phyloP scores from a whole-genome alignment of 2,329 filamentous ascomycete species.

The Eurotiales sp. region DNA sequence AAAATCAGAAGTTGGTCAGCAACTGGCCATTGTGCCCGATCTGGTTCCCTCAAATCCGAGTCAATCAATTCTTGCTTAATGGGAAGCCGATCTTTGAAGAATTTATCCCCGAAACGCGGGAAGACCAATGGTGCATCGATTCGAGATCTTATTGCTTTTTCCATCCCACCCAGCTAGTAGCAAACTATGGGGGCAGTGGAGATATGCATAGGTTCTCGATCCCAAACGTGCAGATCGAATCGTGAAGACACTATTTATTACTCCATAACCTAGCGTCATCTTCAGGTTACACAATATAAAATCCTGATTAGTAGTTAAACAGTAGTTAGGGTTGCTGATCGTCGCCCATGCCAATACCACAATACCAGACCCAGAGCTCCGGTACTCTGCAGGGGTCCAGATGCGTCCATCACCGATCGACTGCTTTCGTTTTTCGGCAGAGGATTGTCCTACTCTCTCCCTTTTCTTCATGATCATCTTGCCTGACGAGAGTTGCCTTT shows the following conservation, averaged over 20 bases:
- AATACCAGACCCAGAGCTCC: not conserved
- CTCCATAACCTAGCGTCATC: not conserved
- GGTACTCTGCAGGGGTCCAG: not conserved
- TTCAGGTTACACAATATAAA: too few relatives aligned
- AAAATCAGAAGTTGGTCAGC: not conserved
- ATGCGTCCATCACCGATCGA: not conserved
- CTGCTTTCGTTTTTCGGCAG: not conserved
- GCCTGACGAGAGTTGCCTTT: too few relatives aligned
- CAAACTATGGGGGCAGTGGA: constrained; percentile 1
- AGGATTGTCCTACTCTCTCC: not conserved
- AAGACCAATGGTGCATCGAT: not conserved
- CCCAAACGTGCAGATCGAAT: not conserved
- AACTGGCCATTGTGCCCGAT: too few relatives aligned
- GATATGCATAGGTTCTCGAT: not conserved
- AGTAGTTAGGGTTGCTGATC: not conserved
- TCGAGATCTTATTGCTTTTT: not conserved
- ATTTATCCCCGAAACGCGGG: not conserved
- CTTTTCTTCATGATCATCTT: not conserved
- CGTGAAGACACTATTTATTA: not conserved
- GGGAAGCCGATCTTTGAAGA: not conserved
- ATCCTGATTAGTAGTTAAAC: too few relatives aligned
- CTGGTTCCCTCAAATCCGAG: too few relatives aligned
- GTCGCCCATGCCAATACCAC: not conserved
- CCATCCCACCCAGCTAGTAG: not conserved
- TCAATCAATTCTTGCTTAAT: too few relatives aligned